Base-by-base conservation (phyloP, 345 rosid species). In the Salix purpurea region DNA sequence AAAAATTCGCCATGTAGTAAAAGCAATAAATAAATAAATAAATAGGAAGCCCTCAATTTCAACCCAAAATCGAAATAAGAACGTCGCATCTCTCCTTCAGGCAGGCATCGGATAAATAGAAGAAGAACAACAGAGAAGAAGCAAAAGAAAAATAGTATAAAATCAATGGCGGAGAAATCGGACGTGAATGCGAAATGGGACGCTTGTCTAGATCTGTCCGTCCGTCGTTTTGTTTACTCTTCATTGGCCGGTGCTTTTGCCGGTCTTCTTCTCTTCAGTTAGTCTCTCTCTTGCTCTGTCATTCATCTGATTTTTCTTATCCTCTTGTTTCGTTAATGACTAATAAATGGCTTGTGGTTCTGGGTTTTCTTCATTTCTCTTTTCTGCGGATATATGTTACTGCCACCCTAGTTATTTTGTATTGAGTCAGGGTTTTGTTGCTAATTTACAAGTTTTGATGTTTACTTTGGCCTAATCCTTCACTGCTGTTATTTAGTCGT, bases 261-360 rank as follows among this genome's bases (percentile, higher is more conserved):
- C 69, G 98, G 96, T 74, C 92, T 96, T 77, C 93, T 96, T 15
- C 78, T 96, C 80, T 96, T 93, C 94, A 87, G 99, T 93, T 56
- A 77, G 92, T 83, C 66, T 42, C 60, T 44, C 11, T 13, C 30
- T n/a, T 28, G 24, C 54, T 28, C 7, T 70, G 39, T 26, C 13
- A 40, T 66, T 58, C 66, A 23, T 61, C 2, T 21, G 12, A 4
- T 39, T 46, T 36, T 48, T 48, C 21, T 24, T 26, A 19, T 13
- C 21, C 30, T 52, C 66, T 40, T 58, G 28, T 72, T 39, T n/a
- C 28, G 64, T 23, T 58, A 58, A 58, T 58, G 24, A 23, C 23
- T 56, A 11, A 10, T 46, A 46, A 40, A 46, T 46, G 50, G 18
- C 50, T 46, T 46, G 16, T 14, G 18, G 50, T 46, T 13, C 44